Conservation (phyloP, 1,284 basidiomycete genomes). For the Ceratobasidium sp. region DNA sequence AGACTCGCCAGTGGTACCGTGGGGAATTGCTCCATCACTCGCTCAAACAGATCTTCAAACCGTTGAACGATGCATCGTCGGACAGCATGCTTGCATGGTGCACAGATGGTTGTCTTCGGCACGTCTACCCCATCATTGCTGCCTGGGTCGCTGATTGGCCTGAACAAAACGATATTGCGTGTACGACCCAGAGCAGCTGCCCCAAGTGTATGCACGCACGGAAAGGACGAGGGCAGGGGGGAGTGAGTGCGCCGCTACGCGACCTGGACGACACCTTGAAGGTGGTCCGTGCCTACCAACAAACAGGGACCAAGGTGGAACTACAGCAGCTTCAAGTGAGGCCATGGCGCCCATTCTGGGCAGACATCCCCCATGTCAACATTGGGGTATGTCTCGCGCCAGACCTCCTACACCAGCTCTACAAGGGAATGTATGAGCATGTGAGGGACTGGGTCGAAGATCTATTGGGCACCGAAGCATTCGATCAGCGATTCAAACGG, state of each 20-base stretch:
- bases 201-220: slow-evolving; percentile 1
- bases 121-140: slow-evolving; percentile 38
- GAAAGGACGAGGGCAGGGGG: background rate
- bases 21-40: slow-evolving; percentile 18
- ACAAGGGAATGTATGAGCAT: slow-evolving; percentile 50
- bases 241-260: background rate
- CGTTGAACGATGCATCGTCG: slow-evolving; percentile 5
- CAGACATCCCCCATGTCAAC: slow-evolving; percentile 10
- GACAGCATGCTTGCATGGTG: slow-evolving; percentile 16
- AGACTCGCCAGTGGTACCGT: background rate
- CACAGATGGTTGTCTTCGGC: slow-evolving; percentile 19
- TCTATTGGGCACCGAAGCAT: background rate
- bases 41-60: slow-evolving; percentile 42
- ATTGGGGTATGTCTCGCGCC: background rate
- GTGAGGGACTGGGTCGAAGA: slow-evolving; percentile 1
- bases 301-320: background rate
- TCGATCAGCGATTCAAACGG: background rate
- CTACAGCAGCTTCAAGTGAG: background rate
- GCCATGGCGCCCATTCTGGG: slow-evolving; percentile 9
- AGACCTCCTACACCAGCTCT: background rate
- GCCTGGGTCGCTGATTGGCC: slow-evolving; percentile 24
- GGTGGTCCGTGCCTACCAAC: background rate
- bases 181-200: slow-evolving; percentile 3
- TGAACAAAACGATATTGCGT: slow-evolving; percentile 10
- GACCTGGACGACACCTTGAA: background rate